A percentile compares a stretch with the other conserved stretches of the same genome.
Conservation (phyloP, 257 asterid genomes). For the Schizonepeta tenuifolia region DNA sequence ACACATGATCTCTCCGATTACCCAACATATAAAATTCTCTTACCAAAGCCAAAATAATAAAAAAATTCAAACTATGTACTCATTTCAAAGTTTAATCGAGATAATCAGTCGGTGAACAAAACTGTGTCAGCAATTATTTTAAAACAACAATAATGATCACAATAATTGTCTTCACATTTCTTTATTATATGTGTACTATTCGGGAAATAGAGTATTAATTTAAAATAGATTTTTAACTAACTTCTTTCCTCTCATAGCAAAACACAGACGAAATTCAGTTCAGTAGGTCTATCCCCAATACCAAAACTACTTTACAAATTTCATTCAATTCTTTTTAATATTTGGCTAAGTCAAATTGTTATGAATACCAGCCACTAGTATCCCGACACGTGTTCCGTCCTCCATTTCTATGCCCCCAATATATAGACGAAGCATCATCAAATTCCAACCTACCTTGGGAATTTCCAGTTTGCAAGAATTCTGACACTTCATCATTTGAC, state of each 20-base stretch:
- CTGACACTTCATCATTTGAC: constrained; percentile 19
- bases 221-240: not conserved
- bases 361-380: constrained; percentile 30
- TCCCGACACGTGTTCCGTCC: constrained; percentile 36
- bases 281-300: not conserved
- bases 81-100: not conserved
- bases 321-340: not conserved
- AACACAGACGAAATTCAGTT: constrained; percentile 9
- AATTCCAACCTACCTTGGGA: constrained; percentile 18
- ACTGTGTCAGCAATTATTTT: not conserved
- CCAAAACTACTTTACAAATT: not conserved
- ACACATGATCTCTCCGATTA: not conserved
- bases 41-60: not conserved
- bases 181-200: not conserved
- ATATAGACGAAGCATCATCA: constrained; percentile 13
- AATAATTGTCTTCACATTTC: constrained; percentile 8
- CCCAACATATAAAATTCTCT: not conserved
- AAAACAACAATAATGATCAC: constrained; percentile 30
- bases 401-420: not conserved
- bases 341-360: constrained; percentile 22
- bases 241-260: constrained; percentile 25
- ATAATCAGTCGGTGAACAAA: not conserved
- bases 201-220: constrained; percentile 10
- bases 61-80: not conserved
- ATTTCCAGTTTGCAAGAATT: constrained; percentile 31